Base-by-base conservation (phyloP, 2,329 filamentous ascomycete genomes). In the Fusarium duplospermum region DNA sequence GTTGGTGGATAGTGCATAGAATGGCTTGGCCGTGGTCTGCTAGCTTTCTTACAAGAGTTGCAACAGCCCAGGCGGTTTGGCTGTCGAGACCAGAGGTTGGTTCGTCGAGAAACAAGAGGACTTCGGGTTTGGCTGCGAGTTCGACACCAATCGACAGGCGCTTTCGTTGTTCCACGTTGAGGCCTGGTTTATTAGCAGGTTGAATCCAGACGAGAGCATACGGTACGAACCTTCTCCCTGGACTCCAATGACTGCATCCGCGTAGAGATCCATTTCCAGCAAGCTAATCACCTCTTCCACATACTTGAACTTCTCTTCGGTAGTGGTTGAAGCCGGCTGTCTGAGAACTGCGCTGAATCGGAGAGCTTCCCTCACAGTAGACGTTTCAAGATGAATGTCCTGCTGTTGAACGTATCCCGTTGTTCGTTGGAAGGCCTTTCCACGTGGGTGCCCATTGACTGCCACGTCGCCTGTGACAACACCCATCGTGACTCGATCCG, bases 321-420 rank as follows among this genome's bases (percentile, higher is more conserved):
- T 87, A 2, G 92, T 86, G 18, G 92, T 87, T 45, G 90, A 85
- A 31, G 88, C 89, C 1, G 94, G 93, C 76, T 97, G 94, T 69
- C 94, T 92, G 22, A 97, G 90, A 6, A 94, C 81, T 18, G 94
- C 94, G 76, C 91, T 94, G 83, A 97, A 97, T 67, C 89, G 89
- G 22, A 97, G 87, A 6, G 94, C 93, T 82, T 97, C 94, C 64
- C 94, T 90, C 27, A 97, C 91, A 89, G 0, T 94, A 95, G 33
- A 57, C 0, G 69, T 71, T 8, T 54, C 56, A 3, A 70, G 86
- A 80, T 97, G 94, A 7, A 97, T 87, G 87, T 97, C 94, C 78
- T 96, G 93, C 81, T 97, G 94, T 80, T 96, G 93, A n/a, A 94
- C 94, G 75, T 96, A 96, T 47, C 94, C 94, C 0, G 93, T 96